phyloP scores from a whole-genome alignment of 805 yeast genomes.

The Scheffersomyces amazonensis region DNA sequence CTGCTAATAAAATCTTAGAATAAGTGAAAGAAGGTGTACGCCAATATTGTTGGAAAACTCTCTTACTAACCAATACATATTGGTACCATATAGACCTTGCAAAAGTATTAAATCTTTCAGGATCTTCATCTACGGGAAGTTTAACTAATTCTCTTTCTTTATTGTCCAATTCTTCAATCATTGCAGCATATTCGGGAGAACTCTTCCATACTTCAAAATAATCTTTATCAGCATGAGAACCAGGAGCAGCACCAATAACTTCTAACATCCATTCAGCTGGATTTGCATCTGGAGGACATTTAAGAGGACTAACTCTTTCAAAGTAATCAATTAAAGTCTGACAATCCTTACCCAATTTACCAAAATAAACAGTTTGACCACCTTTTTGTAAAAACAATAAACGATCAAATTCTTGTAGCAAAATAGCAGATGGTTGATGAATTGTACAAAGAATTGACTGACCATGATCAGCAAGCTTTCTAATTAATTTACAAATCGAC shows the following conservation, averaged over 20 bases:
- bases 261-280: conserved; percentile 53
- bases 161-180: conserved; percentile 40
- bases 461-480: conserved; percentile 32
- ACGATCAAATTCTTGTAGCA: conserved; percentile 72
- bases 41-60: conserved; percentile 40
- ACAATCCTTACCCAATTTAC: conserved; percentile 64
- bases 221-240: conserved; percentile 22
- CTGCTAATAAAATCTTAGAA: conserved; percentile 44
- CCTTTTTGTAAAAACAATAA: conserved; percentile 66
- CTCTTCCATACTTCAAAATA: conserved; percentile 22
- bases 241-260: conserved; percentile 29
- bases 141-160: conserved; percentile 19
- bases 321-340: conserved; percentile 59
- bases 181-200: conserved; percentile 50
- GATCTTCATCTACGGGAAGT: conserved; percentile 13
- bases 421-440: conserved; percentile 78
- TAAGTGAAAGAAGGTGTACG: conserved; percentile 35
- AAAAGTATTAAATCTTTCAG: conserved; percentile 11
- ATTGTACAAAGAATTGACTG: conserved; percentile 50
- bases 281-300: conserved; percentile 67
- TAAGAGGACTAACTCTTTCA: conserved; percentile 60
- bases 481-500: conserved; percentile 31
- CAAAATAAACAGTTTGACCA: conserved; percentile 74
- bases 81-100: conserved; percentile 18
- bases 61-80: conserved; percentile 17